Base-by-base conservation (phyloP, 345 rosid species). In the Streptanthus diversifolius region DNA sequence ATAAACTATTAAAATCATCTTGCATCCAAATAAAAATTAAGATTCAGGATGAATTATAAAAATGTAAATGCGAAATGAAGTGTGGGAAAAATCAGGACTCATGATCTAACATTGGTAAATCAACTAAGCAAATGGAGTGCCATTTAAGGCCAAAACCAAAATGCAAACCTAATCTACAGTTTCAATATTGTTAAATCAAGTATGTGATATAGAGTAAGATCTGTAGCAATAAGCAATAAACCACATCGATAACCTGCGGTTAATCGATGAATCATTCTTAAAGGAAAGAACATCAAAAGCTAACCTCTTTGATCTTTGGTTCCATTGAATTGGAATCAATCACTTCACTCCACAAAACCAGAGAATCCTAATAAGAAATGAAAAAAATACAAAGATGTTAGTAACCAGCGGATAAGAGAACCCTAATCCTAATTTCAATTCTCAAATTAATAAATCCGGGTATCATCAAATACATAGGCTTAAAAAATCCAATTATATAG, bases 261-360 rank as follows among this genome's bases (percentile, higher is more conserved):
- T 51, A 8, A 52, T 52, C 36, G 65, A 45, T 29, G 8, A 48
- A 60, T 8, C 22, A 3, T 8, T n/a, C 1, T 9, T 27, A 44
- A 25, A 62, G 8, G 15, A n/a, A 8, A 65, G 6, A 27, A 39
- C 30, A 43, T 4, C 35, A 54, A 48, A 80, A 79, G n/a, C 80
- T 61, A 60, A 89, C 96, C 98, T 83, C 87, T 71, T 78, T 77
- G 69, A 32, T 56, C 43, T 66, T n/a, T n/a, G 18, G 25, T 33
- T 29, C 48, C 79, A 75, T 66, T 47, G 58, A 45, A 32, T 30
- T 53, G n/a, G 8, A 43, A 29, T 8, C 40, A 22, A 62, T 49
- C 33, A 29, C 43, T 71, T 25, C 51, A 56, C 49, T 56, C 22
- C 53, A 27, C 13, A 59, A 74, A 56, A 37, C 29, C 19, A 43